These are phyloP conservation scores for Agapanthus africanus DNA, from an alignment of 106 monocot species.

Conservation along the genomic window DNA sequence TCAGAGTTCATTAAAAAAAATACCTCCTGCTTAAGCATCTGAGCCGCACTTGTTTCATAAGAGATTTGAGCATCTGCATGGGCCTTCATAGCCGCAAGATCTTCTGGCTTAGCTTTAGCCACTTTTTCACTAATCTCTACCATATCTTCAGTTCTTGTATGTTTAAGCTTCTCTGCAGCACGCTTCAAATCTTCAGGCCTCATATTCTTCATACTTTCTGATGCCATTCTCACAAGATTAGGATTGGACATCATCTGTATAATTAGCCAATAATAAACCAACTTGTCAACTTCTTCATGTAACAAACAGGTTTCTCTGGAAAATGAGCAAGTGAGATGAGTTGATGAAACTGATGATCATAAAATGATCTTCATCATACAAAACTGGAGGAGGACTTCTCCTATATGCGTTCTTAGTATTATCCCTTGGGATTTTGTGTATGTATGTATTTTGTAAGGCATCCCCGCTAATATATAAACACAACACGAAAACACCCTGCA, in stretches of 20 bases:
- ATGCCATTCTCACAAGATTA: conserved; percentile 66
- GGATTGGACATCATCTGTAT: conserved; percentile 95
- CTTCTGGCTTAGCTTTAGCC: conserved; percentile 73
- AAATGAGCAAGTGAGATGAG: too few species aligned
- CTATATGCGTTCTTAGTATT: too few species aligned
- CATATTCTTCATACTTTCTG: conserved; percentile 86
- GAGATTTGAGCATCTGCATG: conserved; percentile 63
- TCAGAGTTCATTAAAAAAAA: too few species aligned
- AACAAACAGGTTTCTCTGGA: too few species aligned
- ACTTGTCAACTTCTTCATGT: background rate
- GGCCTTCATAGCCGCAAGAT: conserved; percentile 73
- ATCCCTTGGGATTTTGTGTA: too few species aligned
- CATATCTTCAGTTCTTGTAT: conserved; percentile 77
- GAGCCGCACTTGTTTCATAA: conserved; percentile 66
- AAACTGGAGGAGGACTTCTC: too few species aligned
- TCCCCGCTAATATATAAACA: too few species aligned
- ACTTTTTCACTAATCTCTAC: conserved; percentile 67
- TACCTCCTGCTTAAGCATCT: conserved; percentile 88
- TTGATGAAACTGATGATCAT: too few species aligned
- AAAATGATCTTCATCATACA: too few species aligned
- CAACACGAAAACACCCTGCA: too few species aligned
- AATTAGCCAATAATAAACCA: conserved; percentile 1
- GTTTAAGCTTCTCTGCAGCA: conserved; percentile 82
- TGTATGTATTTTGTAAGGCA: too few species aligned
- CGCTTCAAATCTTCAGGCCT: conserved; percentile 63